phyloP scores from a whole-genome alignment of 1,284 basidiomycete species.

The Xanthoconium separans region DNA sequence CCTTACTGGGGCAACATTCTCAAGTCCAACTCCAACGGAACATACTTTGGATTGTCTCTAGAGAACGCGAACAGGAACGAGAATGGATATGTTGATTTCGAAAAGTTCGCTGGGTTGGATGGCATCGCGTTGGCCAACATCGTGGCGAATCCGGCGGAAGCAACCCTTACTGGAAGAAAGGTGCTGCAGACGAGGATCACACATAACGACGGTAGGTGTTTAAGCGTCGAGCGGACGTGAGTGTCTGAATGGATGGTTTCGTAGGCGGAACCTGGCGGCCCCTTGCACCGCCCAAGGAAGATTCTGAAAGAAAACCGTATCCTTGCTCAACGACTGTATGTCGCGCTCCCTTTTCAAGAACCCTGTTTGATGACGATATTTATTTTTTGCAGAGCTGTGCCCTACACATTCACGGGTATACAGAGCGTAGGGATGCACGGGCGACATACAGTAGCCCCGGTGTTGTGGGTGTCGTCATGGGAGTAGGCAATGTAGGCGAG shows the following conservation, averaged over 20 bases:
- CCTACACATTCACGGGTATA: constrained; percentile 94
- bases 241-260: constrained; percentile 1
- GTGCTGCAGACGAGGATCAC: constrained; percentile 86
- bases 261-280: constrained; percentile 86
- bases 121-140: constrained; percentile 94
- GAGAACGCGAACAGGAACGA: constrained; percentile 90
- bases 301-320: constrained; percentile 80
- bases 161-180: constrained; percentile 74
- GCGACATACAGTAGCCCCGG: constrained; percentile 93
- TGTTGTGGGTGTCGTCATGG: constrained; percentile 91
- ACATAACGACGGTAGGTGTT: constrained; percentile 84
- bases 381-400: constrained; percentile 62
- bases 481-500: constrained; percentile 96
- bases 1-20: constrained; percentile 91
- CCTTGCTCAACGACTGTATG: constrained; percentile 67
- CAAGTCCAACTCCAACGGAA: constrained; percentile 98
- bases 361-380: neutral
- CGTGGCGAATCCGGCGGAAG: constrained; percentile 81
- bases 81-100: constrained; percentile 92
- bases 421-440: constrained; percentile 85
- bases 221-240: neutral
- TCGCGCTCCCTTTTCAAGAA: neutral
- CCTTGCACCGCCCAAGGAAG: constrained; percentile 70
- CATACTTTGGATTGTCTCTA: constrained; percentile 87
- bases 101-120: constrained; percentile 96